Percentiles rank a stretch among this genome's conserved stretches.
Conservation (phyloP, 805 yeast genomes). For the Pichia deserticola region DNA sequence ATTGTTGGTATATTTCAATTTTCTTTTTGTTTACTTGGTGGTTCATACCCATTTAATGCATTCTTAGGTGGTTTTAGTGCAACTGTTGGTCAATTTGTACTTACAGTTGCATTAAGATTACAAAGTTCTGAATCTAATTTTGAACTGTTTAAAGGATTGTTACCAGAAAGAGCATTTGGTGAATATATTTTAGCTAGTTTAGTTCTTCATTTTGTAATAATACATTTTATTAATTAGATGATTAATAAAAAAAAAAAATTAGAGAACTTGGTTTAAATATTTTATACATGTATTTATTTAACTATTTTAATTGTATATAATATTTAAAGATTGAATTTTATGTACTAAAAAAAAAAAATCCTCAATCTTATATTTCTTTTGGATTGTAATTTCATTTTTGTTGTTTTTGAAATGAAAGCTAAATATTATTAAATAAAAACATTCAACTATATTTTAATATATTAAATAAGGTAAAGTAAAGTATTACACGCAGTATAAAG, state of each 20-base stretch:
- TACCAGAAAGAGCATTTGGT: constrained; percentile 60
- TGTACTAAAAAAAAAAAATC: no score
- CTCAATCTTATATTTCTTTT: no score
- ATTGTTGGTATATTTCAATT: constrained; percentile 73
- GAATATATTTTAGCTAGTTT: constrained; percentile 85
- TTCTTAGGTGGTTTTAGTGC: constrained; percentile 87
- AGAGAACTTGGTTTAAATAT: no score
- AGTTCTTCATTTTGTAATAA: constrained; percentile 78
- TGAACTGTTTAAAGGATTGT: constrained; percentile 18
- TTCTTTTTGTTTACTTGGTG: constrained; percentile 64
- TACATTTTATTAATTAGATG: constrained; percentile 77
- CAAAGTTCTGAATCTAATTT: constrained; percentile 39
- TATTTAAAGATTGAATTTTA: no score
- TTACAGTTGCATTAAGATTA: constrained; percentile 74
- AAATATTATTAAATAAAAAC: not conserved
- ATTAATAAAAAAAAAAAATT: no score
- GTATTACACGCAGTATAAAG: not conserved
- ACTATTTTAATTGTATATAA: no score
- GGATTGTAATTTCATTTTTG: no score
- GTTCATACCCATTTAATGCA: constrained; percentile 95
- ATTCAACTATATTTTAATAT: not conserved
- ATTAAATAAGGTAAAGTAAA: not conserved
- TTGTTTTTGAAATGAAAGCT: no score
- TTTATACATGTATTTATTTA: no score
- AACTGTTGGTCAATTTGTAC: constrained; percentile 93